These are phyloP conservation scores for Trifolium fragiferum DNA, from an alignment of 306 rosid genomes.

Conservation along the genomic window DNA sequence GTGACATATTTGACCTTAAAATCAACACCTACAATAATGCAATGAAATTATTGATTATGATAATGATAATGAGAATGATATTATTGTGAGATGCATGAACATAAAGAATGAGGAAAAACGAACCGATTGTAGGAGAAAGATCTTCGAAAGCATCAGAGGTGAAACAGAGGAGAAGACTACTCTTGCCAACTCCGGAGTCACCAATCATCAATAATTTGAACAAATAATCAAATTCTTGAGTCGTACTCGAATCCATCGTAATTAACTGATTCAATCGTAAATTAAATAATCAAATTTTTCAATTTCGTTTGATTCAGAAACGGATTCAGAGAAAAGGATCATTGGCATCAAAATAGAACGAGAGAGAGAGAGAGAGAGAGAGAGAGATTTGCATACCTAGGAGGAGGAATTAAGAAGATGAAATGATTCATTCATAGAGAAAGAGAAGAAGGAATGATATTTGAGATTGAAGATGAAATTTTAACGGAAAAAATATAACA, in stretches of 20 bases:
- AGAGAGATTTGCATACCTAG: slow-evolving; percentile 31
- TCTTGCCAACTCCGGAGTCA: slow-evolving; percentile 94
- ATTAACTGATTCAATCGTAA: slow-evolving; percentile 37
- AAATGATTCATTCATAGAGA: neutral
- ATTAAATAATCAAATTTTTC: slow-evolving; percentile 1
- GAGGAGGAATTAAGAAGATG: slow-evolving; percentile 21
- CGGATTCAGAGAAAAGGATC: slow-evolving; percentile 13
- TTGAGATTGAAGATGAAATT: neutral
- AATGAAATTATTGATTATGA: neutral
- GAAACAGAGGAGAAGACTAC: slow-evolving; percentile 91
- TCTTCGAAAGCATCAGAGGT: slow-evolving; percentile 80
- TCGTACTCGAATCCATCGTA: slow-evolving; percentile 67
- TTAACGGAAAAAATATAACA: slow-evolving; percentile 29
- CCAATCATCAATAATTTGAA: slow-evolving; percentile 94
- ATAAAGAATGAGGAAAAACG: slow-evolving; percentile 2
- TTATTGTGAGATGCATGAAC: neutral
- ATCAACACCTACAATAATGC: slow-evolving; percentile 68
- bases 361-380: neutral
- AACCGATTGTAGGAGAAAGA: slow-evolving; percentile 91
- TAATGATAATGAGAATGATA: neutral
- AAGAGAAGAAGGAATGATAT: neutral
- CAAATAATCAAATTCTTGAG: slow-evolving; percentile 82
- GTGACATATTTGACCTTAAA: slow-evolving; percentile 74
- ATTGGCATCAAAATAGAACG: neutral
- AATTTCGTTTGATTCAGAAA: neutral